Conservation (phyloP, 345 rosid species). For the Eucalyptus cloeziana region DNA sequence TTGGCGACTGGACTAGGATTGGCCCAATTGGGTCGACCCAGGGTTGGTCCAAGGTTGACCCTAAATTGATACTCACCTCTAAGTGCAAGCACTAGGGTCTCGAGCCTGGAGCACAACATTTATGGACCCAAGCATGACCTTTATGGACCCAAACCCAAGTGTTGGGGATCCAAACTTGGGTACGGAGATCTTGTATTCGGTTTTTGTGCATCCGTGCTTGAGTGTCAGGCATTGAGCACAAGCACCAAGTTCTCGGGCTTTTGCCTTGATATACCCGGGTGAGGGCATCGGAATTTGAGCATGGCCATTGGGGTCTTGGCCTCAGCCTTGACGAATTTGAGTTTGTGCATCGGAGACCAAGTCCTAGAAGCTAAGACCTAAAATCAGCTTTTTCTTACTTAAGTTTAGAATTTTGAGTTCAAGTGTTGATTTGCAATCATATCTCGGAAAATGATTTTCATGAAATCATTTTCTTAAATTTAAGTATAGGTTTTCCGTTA, state of each 20-base stretch:
- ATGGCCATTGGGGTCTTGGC: background rate
- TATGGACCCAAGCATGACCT: background rate
- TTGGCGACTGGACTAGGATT: too few relatives aligned
- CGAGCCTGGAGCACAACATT: background rate
- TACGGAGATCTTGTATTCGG: accelerated
- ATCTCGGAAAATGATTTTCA: too few relatives aligned
- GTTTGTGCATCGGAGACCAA: background rate
- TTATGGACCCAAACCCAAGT: background rate
- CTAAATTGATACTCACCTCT: too few relatives aligned
- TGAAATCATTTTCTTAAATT: too few relatives aligned
- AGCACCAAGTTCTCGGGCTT: background rate
- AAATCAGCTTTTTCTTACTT: too few relatives aligned
- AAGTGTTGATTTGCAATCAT: accelerated
- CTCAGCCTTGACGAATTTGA: accelerated
- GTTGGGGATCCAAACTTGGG: background rate
- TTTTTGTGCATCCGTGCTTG: accelerated
- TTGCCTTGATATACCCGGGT: background rate
- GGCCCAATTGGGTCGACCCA: too few relatives aligned
- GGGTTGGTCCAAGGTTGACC: too few relatives aligned
- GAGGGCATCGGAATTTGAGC: accelerated
- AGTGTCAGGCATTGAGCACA: background rate
- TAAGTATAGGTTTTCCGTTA: background rate
- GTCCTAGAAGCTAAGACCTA: background rate
- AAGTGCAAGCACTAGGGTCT: background rate
- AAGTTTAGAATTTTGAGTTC: background rate